phyloP scores from a whole-genome alignment of 495 filamentous ascomycete genomes.

The Talaromyces trachyspermus region DNA sequence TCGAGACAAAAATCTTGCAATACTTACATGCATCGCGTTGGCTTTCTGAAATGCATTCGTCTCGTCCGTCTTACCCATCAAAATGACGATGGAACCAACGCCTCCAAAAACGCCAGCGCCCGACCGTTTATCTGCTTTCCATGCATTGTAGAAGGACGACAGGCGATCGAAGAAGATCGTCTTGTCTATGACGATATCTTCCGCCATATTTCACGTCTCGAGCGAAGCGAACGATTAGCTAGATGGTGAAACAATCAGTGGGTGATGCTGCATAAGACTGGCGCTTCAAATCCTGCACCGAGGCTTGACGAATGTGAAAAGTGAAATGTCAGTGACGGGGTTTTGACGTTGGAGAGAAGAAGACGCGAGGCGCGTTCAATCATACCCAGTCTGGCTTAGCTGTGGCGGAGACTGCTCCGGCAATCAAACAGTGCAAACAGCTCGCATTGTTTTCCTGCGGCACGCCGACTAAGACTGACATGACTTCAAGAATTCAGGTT shows the following conservation, averaged over 20 bases:
- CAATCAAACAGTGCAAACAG: constrained; percentile 3
- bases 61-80: constrained; percentile 93
- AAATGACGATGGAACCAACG: constrained; percentile 73
- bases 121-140: constrained; percentile 88
- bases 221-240: background rate
- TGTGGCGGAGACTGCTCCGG: background rate
- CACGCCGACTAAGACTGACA: no score
- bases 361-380: constrained; percentile 17
- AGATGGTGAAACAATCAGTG: background rate
- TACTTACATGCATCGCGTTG: constrained; percentile 80
- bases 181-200: constrained; percentile 85
- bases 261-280: no score
- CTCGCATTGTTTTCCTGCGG: background rate
- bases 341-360: constrained; percentile 3
- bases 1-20: constrained; percentile 21
- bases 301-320: background rate
- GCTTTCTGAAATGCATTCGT: constrained; percentile 79
- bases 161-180: constrained; percentile 87
- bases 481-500: no score
- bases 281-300: no score
- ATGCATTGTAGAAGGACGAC: constrained; percentile 74
- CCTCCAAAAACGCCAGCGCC: constrained; percentile 73
- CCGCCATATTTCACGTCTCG: constrained; percentile 47
- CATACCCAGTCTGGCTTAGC: constrained; percentile 8
- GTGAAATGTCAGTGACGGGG: background rate